Percentiles rank a stretch among this genome's conserved stretches.
Conservation (phyloP, 2,329 filamentous ascomycete species). For the Cordyceps cateniannulata region DNA sequence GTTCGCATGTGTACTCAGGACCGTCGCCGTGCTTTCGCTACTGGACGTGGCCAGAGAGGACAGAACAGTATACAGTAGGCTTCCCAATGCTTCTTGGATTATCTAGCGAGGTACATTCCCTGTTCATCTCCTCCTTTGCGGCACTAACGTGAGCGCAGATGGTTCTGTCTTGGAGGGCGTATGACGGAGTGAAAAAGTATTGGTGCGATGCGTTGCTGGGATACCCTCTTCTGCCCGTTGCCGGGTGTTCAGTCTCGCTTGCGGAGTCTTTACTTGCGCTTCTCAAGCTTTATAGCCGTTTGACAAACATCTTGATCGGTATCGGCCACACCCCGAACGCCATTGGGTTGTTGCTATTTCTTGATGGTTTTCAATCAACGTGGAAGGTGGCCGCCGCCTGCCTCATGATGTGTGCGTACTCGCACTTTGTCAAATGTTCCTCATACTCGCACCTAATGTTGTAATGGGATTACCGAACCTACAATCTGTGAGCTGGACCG, state of each 20-base stretch:
- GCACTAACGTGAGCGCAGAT: not conserved
- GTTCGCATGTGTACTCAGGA: not conserved
- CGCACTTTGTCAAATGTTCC: not conserved
- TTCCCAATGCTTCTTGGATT: not conserved
- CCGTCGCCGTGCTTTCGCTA: not conserved
- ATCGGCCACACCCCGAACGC: not conserved
- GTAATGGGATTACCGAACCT: not conserved
- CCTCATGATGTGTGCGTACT: not conserved
- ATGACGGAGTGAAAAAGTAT: not conserved
- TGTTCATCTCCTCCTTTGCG: not conserved
- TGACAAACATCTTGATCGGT: not conserved
- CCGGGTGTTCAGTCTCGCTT: not conserved
- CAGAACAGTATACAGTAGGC: not conserved
- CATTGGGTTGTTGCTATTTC: not conserved
- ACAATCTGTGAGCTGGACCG: not conserved
- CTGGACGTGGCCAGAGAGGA: not conserved
- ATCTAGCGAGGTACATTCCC: not conserved
- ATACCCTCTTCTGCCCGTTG: not conserved
- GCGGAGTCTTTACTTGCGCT: not conserved
- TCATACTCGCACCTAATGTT: not conserved
- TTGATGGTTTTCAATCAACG: not conserved
- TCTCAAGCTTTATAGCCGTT: not conserved
- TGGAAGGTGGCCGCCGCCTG: not conserved
- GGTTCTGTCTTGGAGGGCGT: not conserved
- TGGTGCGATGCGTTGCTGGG: not conserved